These are phyloP conservation scores for Pseudogymnoascus sp. DNA, from an alignment of 2,329 filamentous ascomycete species.

Conservation along the genomic window DNA sequence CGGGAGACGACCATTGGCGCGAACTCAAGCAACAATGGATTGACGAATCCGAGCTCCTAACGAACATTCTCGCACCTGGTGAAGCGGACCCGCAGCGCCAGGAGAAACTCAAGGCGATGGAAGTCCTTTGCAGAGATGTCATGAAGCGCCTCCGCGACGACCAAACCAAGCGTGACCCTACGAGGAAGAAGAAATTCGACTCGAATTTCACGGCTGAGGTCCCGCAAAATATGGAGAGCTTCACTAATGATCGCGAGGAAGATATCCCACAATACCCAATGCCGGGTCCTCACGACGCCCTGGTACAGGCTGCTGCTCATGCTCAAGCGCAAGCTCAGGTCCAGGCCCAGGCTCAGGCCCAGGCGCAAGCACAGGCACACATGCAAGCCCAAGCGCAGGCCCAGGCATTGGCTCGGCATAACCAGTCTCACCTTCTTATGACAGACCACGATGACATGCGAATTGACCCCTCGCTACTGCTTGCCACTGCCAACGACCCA, in stretches of 20 bases:
- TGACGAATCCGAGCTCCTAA: slow-evolving; percentile 49
- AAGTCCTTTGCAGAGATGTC: slow-evolving; percentile 67
- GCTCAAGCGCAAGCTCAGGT: slow-evolving; percentile 22
- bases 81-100: slow-evolving; percentile 47
- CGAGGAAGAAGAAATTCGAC: slow-evolving; percentile 36
- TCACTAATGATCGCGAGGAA: background rate
- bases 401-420: slow-evolving; percentile 17
- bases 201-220: slow-evolving; percentile 32
- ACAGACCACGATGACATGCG: slow-evolving; percentile 47
- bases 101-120: slow-evolving; percentile 58
- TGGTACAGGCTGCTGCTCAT: slow-evolving; percentile 30
- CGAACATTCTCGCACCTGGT: slow-evolving; percentile 46
- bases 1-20: slow-evolving; percentile 65
- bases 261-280: slow-evolving; percentile 7
- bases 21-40: slow-evolving; percentile 65
- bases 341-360: slow-evolving; percentile 18
- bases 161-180: slow-evolving; percentile 49
- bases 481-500: slow-evolving; percentile 41
- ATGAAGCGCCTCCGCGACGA: slow-evolving; percentile 72
- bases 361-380: slow-evolving; percentile 11
- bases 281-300: slow-evolving; percentile 16
- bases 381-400: slow-evolving; percentile 19
- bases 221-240: slow-evolving; percentile 10
- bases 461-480: slow-evolving; percentile 57
- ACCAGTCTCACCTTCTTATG: slow-evolving; percentile 21